Conservation (phyloP, 139 green algal genomes). For the Haematococcus sp. region DNA sequence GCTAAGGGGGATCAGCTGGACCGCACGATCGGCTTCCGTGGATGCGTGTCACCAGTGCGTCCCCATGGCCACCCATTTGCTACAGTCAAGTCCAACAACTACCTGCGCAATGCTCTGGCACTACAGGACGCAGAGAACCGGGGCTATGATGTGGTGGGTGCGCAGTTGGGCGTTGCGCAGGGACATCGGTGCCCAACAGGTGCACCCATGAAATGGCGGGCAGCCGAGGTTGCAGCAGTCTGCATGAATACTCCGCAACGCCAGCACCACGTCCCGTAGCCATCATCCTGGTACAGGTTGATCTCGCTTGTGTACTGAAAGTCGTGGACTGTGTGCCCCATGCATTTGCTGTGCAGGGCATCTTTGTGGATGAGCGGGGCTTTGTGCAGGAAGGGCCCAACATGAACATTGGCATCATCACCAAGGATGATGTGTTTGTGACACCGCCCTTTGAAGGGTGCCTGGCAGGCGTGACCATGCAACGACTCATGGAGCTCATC, state of each 20-base stretch:
- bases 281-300: too few species aligned
- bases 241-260: too few species aligned
- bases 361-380: constrained; percentile 74
- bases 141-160: constrained; percentile 48
- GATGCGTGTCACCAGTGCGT: constrained; percentile 53
- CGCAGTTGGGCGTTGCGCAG: too few species aligned
- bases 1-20: constrained; percentile 27
- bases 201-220: too few species aligned
- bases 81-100: constrained; percentile 64
- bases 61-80: constrained; percentile 46
- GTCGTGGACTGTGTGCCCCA: too few species aligned
- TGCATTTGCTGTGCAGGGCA: too few species aligned
- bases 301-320: too few species aligned
- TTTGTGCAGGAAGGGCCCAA: constrained; percentile 65
- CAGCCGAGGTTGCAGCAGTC: too few species aligned
- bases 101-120: constrained; percentile 57
- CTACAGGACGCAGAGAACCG: constrained; percentile 51
- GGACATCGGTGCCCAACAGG: too few species aligned
- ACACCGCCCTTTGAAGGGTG: constrained; percentile 41
- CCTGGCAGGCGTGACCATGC: constrained; percentile 54
- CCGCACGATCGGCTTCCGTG: constrained; percentile 39
- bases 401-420: constrained; percentile 73
- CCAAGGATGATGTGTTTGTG: constrained; percentile 61
- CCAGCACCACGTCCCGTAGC: too few species aligned
- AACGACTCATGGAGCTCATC: constrained; percentile 64